Evolutionary conservation across 164 flowering plant species (phyloP).

Genomic region (Magnolia sinica): DNA sequence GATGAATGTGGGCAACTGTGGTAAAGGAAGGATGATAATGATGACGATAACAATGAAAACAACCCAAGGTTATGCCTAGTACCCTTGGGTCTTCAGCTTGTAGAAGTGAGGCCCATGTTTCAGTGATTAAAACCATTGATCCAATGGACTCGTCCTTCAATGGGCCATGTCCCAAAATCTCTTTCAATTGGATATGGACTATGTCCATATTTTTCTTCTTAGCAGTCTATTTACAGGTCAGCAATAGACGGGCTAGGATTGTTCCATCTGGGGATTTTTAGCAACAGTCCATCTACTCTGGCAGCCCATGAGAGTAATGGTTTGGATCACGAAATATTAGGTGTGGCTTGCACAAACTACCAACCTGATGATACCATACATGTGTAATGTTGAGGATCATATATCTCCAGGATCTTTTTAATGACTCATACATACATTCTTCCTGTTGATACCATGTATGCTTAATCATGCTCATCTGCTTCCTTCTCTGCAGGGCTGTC

Average conservation of each 20-base stretch:
- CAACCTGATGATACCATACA: not conserved
- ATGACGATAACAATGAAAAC: not conserved
- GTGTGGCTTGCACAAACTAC: not conserved
- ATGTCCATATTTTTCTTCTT: not conserved
- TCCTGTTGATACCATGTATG: no score
- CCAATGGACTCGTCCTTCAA: not conserved
- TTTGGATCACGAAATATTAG: not conserved
- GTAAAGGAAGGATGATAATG: not conserved
- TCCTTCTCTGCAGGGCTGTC: conserved; percentile 66
- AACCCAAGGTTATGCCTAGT: not conserved
- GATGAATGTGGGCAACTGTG: not conserved
- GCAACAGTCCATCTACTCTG: not conserved
- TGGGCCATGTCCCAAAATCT: not conserved
- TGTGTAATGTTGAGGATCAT: not conserved
- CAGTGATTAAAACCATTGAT: not conserved
- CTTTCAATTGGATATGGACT: no score
- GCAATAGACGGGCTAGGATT: not conserved
- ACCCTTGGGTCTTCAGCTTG: not conserved
- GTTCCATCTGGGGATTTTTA: not conserved
- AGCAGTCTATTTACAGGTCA: not conserved
- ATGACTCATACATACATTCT: not conserved
- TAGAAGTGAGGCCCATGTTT: not conserved
- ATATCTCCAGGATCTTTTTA: not conserved
- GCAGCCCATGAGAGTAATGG: not conserved
- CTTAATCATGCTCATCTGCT: not conserved